Conservation (phyloP, 73 alveolate species). For the Paramecium sexaurelia region DNA sequence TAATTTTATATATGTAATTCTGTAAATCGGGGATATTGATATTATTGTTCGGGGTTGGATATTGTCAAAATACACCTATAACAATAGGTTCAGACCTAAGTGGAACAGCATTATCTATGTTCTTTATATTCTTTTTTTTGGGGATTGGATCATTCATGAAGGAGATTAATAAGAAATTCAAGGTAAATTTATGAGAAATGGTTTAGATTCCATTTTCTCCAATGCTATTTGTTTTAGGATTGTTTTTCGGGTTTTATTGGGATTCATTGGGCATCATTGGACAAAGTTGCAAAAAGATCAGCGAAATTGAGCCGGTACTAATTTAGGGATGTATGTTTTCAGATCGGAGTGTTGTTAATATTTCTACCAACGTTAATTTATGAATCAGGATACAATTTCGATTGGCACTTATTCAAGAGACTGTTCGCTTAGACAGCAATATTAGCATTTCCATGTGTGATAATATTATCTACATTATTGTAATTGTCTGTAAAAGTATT, state of each 20-base stretch:
- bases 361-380: conserved; percentile 69
- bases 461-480: conserved; percentile 56
- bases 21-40: background rate
- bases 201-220: conserved; percentile 58
- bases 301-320: conserved; percentile 53
- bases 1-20: background rate
- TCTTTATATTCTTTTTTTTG: conserved; percentile 44
- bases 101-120: conserved; percentile 43
- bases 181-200: background rate
- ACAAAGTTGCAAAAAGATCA: background rate
- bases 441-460: conserved; percentile 70
- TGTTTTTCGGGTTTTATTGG: conserved; percentile 54
- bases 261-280: conserved; percentile 61
- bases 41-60: background rate
- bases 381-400: conserved; percentile 70
- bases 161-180: conserved; percentile 52
- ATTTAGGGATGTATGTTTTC: background rate
- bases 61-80: background rate
- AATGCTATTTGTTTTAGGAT: conserved; percentile 68
- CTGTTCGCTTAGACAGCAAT: conserved; percentile 55
- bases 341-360: conserved; percentile 54
- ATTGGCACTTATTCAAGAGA: conserved; percentile 71
- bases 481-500: conserved; percentile 60
- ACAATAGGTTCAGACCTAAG: background rate
- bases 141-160: conserved; percentile 58